Conservation (phyloP, 2,329 filamentous ascomycete genomes). For the Ophiostoma sp. region DNA sequence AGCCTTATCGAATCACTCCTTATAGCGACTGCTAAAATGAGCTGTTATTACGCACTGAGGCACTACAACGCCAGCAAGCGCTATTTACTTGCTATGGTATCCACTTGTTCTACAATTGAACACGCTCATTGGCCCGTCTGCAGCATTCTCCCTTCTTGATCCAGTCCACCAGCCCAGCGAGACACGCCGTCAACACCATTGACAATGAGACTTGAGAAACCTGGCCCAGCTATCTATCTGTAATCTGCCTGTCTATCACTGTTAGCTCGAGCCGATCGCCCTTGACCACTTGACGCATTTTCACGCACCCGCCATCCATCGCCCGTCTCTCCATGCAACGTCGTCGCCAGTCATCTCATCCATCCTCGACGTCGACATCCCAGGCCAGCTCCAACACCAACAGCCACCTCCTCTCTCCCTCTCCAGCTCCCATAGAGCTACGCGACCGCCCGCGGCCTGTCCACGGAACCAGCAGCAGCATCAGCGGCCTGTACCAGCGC, state of each 20-base stretch:
- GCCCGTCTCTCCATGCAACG: slow-evolving; percentile 25
- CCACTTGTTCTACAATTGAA: background rate
- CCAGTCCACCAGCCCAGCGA: background rate
- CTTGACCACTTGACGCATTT: background rate
- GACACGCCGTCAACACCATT: slow-evolving; percentile 10
- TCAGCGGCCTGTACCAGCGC: slow-evolving; percentile 24
- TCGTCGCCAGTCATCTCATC: slow-evolving; percentile 24
- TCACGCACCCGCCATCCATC: background rate
- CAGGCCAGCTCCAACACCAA: background rate
- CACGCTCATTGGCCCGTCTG: background rate
- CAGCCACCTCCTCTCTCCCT: background rate
- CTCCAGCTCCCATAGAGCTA: slow-evolving; percentile 24
- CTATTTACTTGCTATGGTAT: slow-evolving; percentile 6
- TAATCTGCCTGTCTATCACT: background rate
- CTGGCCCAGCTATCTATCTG: slow-evolving; percentile 9
- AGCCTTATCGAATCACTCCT: background rate
- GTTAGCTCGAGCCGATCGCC: background rate
- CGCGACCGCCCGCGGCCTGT: slow-evolving; percentile 22
- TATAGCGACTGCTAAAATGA: background rate
- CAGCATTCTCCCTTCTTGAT: background rate
- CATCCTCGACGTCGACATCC: background rate
- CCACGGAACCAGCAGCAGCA: slow-evolving; percentile 28
- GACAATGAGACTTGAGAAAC: slow-evolving; percentile 1
- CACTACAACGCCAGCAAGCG: background rate
- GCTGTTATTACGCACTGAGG: background rate